A percentile compares a stretch with the other conserved stretches of the same genome.
Conservation (phyloP, 2,329 filamentous ascomycete species). For the Rugonectria rugulosa region DNA sequence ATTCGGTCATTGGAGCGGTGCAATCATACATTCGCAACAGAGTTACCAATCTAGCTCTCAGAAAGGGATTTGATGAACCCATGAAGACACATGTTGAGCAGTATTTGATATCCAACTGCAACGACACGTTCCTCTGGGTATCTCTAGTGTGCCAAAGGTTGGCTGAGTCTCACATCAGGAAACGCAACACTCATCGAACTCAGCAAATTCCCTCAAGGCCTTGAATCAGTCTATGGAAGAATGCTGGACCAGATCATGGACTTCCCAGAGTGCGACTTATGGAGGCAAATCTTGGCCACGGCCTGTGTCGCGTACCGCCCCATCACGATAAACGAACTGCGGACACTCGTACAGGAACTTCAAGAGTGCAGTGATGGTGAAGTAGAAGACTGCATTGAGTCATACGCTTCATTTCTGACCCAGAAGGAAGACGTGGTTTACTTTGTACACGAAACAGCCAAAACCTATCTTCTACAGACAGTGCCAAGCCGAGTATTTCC, state of each 20-base stretch:
- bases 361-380: no score
- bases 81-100: neutral
- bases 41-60: conserved; percentile 37
- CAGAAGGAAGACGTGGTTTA: conserved; percentile 39
- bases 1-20: conserved; percentile 46
- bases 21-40: conserved; percentile 47
- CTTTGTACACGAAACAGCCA: conserved; percentile 54
- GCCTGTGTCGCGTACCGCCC: conserved; percentile 45
- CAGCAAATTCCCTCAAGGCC: conserved; percentile 40
- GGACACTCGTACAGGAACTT: conserved; percentile 25
- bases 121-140: conserved; percentile 45
- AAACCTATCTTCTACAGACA: conserved; percentile 46
- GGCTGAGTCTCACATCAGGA: neutral
- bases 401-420: conserved; percentile 51
- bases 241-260: conserved; percentile 47
- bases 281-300: conserved; percentile 47
- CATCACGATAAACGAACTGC: conserved; percentile 45
- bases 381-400: no score
- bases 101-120: conserved; percentile 43
- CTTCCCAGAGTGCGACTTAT: conserved; percentile 42
- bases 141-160: conserved; percentile 33
- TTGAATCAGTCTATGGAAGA: conserved; percentile 46
- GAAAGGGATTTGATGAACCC: conserved; percentile 26
- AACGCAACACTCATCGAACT: conserved; percentile 18
- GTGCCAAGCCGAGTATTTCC: no score